These are phyloP conservation scores for Oxyria digyna DNA, from an alignment of 148 eudicot genomes.

Conservation along the genomic window DNA sequence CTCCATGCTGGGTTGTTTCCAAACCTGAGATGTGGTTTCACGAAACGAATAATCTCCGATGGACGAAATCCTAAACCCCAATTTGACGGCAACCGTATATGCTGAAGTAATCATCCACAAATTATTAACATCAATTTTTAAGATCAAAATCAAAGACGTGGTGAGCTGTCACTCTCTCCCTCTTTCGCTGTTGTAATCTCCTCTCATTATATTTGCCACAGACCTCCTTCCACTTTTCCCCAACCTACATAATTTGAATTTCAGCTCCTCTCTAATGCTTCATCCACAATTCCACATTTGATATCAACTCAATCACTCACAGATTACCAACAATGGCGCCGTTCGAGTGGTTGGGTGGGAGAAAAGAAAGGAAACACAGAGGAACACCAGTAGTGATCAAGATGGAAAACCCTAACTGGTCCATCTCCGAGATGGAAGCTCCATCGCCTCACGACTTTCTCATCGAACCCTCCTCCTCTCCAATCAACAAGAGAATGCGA, in stretches of 20 bases:
- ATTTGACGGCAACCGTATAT: neutral
- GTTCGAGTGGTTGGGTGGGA: constrained; percentile 50
- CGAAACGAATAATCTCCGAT: constrained; percentile 4
- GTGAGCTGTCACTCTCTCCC: constrained; percentile 8
- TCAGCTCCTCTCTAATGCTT: neutral
- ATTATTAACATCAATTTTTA: neutral
- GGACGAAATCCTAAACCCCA: neutral
- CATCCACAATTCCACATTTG: neutral
- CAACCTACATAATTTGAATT: constrained; percentile 2
- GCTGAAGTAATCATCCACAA: neutral
- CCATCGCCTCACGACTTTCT: constrained; percentile 37
- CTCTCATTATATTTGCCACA: neutral
- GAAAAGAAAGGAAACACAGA: constrained; percentile 30
- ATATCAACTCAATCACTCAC: neutral
- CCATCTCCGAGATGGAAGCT: constrained; percentile 59
- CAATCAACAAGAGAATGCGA: constrained; percentile 14
- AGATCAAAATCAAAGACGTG: constrained; percentile 10
- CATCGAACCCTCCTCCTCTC: constrained; percentile 20
- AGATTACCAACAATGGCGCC: constrained; percentile 35
- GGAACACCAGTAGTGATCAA: constrained; percentile 90
- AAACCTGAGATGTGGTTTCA: too few species aligned
- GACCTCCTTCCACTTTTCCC: neutral
- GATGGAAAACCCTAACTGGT: constrained; percentile 95
- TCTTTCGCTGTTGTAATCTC: neutral
- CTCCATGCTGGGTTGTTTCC: too few species aligned